These are phyloP conservation scores for Zymoseptoria pseudotritici DNA, from an alignment of 2,329 filamentous ascomycete species.

Conservation along the genomic window DNA sequence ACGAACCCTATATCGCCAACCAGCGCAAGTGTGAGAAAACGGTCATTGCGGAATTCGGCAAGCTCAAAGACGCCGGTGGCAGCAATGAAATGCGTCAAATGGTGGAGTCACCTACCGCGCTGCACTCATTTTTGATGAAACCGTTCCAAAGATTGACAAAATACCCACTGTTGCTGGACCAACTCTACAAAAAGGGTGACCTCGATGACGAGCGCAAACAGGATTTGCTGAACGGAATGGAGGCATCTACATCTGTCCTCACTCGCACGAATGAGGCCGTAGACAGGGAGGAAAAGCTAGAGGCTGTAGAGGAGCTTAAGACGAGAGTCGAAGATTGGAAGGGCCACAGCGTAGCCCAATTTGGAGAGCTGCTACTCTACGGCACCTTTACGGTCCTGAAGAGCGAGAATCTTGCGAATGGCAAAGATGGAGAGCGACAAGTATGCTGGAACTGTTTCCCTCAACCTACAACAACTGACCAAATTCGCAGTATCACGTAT, in stretches of 20 bases:
- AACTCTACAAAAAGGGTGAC: slow-evolving; percentile 76
- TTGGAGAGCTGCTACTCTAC: slow-evolving; percentile 79
- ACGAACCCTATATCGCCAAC: slow-evolving; percentile 95
- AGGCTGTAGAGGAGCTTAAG: slow-evolving; percentile 76
- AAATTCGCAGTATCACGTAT: slow-evolving; percentile 75
- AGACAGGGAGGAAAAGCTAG: slow-evolving; percentile 74
- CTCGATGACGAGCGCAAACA: slow-evolving; percentile 60
- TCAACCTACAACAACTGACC: not conserved
- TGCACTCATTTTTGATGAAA: slow-evolving; percentile 90
- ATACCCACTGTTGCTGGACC: slow-evolving; percentile 83
- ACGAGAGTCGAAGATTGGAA: slow-evolving; percentile 94
- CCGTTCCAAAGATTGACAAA: slow-evolving; percentile 94
- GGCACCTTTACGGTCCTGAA: slow-evolving; percentile 90
- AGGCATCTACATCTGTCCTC: slow-evolving; percentile 73
- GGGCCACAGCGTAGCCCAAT: slow-evolving; percentile 80
- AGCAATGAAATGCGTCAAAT: slow-evolving; percentile 58
- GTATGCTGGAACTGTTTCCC: slow-evolving; percentile 40
- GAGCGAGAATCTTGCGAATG: slow-evolving; percentile 34
- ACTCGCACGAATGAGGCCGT: slow-evolving; percentile 85
- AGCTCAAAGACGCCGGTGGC: slow-evolving; percentile 67
- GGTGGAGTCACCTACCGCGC: slow-evolving; percentile 75
- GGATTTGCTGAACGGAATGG: slow-evolving; percentile 70
- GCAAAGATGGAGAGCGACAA: slow-evolving; percentile 85
- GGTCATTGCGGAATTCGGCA: slow-evolving; percentile 80
- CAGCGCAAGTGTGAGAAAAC: slow-evolving; percentile 82